A percentile compares a stretch with the other conserved stretches of the same genome.
phyloP scores from a whole-genome alignment of 73 alveolate species.

The Halteria grandinella region DNA sequence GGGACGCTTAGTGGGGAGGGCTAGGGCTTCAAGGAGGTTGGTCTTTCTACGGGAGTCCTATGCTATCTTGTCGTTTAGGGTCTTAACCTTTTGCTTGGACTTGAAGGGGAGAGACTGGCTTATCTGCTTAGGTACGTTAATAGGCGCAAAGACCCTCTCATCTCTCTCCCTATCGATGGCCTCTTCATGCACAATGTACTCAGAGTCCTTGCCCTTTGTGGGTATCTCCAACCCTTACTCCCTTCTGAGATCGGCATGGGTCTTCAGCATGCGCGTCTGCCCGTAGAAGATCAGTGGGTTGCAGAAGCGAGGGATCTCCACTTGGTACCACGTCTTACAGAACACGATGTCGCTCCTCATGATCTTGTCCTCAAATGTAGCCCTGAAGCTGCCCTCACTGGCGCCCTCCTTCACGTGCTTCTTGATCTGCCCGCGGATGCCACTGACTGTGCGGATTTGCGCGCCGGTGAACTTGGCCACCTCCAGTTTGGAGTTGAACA shows the following conservation, averaged over 20 bases:
- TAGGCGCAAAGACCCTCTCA: conserved; percentile 89
- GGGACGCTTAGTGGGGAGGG: conserved; percentile 84
- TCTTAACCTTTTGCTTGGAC: conserved; percentile 83
- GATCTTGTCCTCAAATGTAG: conserved; percentile 99
- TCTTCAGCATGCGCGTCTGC: conserved; percentile 84
- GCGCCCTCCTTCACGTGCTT: conserved; percentile 90
- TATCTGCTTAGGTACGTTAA: conserved; percentile 89
- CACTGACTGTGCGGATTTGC: conserved; percentile 97
- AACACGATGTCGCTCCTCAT: conserved; percentile 98
- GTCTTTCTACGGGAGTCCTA: conserved; percentile 75
- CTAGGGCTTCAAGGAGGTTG: conserved; percentile 56
- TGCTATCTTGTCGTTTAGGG: conserved; percentile 54
- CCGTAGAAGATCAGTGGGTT: conserved; percentile 86
- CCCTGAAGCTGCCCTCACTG: conserved; percentile 98
- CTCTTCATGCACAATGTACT: conserved; percentile 73
- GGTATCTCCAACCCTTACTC: conserved; percentile 85
- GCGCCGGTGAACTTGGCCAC: conserved; percentile 98
- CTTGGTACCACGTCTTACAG: conserved; percentile 96
- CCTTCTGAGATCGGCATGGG: conserved; percentile 91
- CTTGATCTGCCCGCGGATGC: conserved; percentile 99
- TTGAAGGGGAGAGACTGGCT: conserved; percentile 94
- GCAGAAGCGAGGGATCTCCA: conserved; percentile 90
- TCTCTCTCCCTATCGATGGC: conserved; percentile 84
- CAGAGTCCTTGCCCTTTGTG: conserved; percentile 83
- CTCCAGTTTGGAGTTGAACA: conserved; percentile 95